phyloP scores from a whole-genome alignment of 2,329 filamentous ascomycete species.

The Cladosporium colombiae region DNA sequence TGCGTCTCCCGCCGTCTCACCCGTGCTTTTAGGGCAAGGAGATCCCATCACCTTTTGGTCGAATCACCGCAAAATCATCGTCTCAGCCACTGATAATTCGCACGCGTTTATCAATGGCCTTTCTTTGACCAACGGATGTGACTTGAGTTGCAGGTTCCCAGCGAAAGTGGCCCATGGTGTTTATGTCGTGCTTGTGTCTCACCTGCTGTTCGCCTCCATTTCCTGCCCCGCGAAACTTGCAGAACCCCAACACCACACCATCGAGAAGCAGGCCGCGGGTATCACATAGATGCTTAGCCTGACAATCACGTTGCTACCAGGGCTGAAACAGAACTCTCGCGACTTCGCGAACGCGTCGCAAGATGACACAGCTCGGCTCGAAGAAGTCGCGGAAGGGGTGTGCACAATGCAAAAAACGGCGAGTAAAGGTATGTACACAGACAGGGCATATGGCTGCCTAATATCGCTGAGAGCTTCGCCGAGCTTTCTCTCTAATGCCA shows the following conservation, averaged over 20 bases:
- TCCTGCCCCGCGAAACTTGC: constrained; percentile 4
- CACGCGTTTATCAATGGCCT: background rate
- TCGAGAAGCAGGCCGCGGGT: background rate
- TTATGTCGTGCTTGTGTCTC: background rate
- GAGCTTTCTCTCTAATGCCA: background rate
- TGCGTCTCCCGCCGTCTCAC: background rate
- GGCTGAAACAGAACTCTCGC: background rate
- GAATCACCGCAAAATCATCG: background rate
- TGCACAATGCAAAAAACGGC: constrained; percentile 31
- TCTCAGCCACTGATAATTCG: background rate
- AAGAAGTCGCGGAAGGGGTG: constrained; percentile 34
- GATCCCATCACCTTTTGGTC: background rate
- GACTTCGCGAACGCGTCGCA: background rate
- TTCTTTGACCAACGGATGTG: background rate
- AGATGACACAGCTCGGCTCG: constrained; percentile 29
- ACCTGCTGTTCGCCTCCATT: background rate
- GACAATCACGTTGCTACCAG: background rate
- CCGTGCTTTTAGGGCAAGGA: constrained; percentile 6
- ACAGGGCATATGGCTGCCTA: no score
- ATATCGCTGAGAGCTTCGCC: background rate
- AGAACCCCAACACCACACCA: background rate
- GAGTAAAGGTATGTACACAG: constrained; percentile 28
- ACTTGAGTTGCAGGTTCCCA: background rate
- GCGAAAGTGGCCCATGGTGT: background rate
- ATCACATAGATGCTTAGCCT: background rate